Percentiles rank a stretch among this genome's conserved stretches.
phyloP scores from a whole-genome alignment of 2,329 filamentous ascomycete genomes.

The Clarireedia monteithiana region DNA sequence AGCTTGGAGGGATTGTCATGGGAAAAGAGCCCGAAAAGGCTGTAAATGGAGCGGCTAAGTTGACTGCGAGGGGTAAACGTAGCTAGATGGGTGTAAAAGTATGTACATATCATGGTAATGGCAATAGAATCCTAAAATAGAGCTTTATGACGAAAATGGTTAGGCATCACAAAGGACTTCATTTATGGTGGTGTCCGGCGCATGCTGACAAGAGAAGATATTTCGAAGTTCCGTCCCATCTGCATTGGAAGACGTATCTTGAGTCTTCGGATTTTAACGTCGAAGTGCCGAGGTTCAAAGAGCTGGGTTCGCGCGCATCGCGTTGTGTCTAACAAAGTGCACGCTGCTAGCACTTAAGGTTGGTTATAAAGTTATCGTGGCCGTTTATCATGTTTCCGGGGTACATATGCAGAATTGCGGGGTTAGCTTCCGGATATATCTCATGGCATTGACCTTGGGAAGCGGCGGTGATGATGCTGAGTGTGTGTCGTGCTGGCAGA shows the following conservation, averaged over 20 bases:
- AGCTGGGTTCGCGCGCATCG: neutral
- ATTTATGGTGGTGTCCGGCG: neutral
- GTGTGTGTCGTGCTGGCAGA: neutral
- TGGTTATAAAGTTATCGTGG: neutral
- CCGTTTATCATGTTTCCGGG: neutral
- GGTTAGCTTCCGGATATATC: neutral
- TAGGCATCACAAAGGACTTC: no score
- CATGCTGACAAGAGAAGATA: neutral
- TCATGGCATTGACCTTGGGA: neutral
- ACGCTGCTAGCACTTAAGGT: neutral
- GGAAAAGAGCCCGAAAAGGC: slow-evolving; percentile 8
- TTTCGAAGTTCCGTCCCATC: no score
- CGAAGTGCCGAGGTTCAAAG: neutral
- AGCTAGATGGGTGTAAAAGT: neutral
- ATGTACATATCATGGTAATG: neutral
- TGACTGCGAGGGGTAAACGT: slow-evolving; percentile 9
- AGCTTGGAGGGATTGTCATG: slow-evolving; percentile 19
- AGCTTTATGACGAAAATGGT: neutral
- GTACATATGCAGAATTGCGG: neutral
- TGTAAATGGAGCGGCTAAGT: slow-evolving; percentile 9
- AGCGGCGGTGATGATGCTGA: no score
- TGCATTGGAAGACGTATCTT: no score
- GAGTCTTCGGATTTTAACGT: neutral
- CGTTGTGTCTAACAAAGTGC: neutral
- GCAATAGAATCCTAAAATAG: neutral